These are phyloP conservation scores for Candida albicans DNA, from an alignment of 1,139 yeast genomes.

Conservation along the genomic window DNA sequence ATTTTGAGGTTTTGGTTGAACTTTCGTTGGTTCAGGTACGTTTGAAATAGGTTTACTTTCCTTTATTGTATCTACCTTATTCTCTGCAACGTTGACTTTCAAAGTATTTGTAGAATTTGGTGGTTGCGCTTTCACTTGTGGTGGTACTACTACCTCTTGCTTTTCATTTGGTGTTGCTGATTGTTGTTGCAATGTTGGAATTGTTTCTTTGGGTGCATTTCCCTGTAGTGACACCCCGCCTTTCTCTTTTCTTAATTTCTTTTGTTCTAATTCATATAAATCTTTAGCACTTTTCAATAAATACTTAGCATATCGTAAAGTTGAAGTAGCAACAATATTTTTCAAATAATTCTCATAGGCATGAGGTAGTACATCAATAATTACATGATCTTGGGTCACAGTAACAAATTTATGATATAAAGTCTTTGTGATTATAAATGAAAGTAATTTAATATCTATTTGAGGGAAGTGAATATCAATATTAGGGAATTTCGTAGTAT, in stretches of 20 bases:
- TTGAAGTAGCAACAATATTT: conserved; percentile 26
- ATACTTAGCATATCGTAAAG: conserved; percentile 25
- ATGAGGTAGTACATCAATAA: conserved; percentile 19
- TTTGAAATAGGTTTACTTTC: background rate
- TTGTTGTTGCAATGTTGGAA: background rate
- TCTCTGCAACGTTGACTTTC: conserved; percentile 1
- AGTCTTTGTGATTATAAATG: conserved; percentile 15
- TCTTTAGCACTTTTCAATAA: conserved; percentile 32
- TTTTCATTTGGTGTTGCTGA: no score
- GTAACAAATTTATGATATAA: conserved; percentile 20
- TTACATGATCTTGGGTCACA: conserved; percentile 18
- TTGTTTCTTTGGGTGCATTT: conserved; percentile 2
- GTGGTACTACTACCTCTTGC: no score
- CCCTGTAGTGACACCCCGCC: background rate
- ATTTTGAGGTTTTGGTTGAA: background rate
- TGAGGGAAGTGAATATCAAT: conserved; percentile 15
- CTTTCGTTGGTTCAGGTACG: background rate
- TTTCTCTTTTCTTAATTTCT: conserved; percentile 1
- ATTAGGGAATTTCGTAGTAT: conserved; percentile 16
- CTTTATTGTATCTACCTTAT: background rate
- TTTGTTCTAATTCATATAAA: conserved; percentile 14
- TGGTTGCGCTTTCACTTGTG: no score
- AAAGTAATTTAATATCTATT: conserved; percentile 15
- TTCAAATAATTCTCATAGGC: conserved; percentile 22
- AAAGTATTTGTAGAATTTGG: no score